These are phyloP conservation scores for Dactylellina drechsleri DNA, from an alignment of 2,329 filamentous ascomycete species.

Conservation along the genomic window DNA sequence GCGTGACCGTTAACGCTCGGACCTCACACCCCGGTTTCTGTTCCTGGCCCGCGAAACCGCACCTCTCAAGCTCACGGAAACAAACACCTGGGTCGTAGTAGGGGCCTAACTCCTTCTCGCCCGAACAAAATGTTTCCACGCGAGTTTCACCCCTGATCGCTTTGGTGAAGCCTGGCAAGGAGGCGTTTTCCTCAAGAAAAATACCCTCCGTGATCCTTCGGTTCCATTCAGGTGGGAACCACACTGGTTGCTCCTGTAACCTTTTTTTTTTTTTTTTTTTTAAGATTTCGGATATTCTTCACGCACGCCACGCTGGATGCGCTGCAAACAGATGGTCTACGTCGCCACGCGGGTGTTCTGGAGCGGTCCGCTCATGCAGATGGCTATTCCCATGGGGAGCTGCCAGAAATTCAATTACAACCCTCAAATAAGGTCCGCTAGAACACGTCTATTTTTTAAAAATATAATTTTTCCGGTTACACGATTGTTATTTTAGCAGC, in stretches of 20 bases:
- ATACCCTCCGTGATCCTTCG: constrained; percentile 9
- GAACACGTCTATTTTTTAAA: too few species aligned
- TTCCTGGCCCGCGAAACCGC: constrained; percentile 43
- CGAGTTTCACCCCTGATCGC: background rate
- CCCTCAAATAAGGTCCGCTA: too few species aligned
- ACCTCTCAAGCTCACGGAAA: constrained; percentile 28
- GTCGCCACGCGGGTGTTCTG: background rate
- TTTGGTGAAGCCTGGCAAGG: constrained; percentile 9
- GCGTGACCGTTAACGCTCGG: constrained; percentile 48
- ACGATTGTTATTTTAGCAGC: too few species aligned
- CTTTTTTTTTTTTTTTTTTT: background rate
- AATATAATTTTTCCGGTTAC: too few species aligned
- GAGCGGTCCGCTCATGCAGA: background rate
- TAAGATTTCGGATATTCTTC: constrained; percentile 1
- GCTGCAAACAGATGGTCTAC: background rate
- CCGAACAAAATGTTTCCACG: too few species aligned
- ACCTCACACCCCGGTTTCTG: constrained; percentile 34
- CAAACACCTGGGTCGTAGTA: too few species aligned
- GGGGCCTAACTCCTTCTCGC: too few species aligned
- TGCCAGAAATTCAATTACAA: too few species aligned
- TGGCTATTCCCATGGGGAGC: too few species aligned
- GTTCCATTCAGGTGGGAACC: constrained; percentile 8
- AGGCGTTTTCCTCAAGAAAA: background rate
- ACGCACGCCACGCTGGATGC: too few species aligned
- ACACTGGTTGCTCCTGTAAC: background rate